These are phyloP conservation scores for Blastomyces silverae DNA, from an alignment of 2,329 filamentous ascomycete species.

Conservation along the genomic window DNA sequence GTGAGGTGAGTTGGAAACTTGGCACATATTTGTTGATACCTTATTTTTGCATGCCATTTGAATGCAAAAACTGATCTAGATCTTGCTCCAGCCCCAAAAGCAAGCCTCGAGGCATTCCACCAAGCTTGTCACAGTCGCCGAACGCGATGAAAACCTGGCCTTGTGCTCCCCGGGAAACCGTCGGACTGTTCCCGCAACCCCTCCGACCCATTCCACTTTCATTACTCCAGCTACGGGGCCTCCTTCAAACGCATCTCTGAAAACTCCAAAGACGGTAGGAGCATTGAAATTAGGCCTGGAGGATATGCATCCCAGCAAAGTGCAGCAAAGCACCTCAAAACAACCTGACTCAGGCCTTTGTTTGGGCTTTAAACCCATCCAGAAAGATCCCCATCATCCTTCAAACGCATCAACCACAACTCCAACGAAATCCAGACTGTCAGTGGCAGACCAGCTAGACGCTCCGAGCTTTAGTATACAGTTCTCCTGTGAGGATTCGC, in stretches of 20 bases:
- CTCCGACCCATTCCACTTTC: constrained; percentile 29
- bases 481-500: constrained; percentile 39
- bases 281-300: constrained; percentile 63
- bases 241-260: constrained; percentile 30
- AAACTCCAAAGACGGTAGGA: constrained; percentile 59
- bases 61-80: background rate
- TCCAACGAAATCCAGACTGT: constrained; percentile 38
- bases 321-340: constrained; percentile 66
- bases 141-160: constrained; percentile 42
- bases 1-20: constrained; percentile 13
- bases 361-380: constrained; percentile 74
- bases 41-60: background rate
- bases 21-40: background rate
- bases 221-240: constrained; percentile 26
- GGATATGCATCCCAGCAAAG: constrained; percentile 88
- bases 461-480: constrained; percentile 45
- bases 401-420: constrained; percentile 31
- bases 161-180: constrained; percentile 27
- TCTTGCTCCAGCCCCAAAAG: constrained; percentile 14
- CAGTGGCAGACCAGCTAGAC: constrained; percentile 33
- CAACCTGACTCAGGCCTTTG: constrained; percentile 71
- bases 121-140: constrained; percentile 42
- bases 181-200: constrained; percentile 21
- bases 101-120: constrained; percentile 23
- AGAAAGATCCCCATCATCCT: constrained; percentile 33